Base-by-base conservation (phyloP, 2,329 filamentous ascomycete genomes). In the Beauveria brongniartii region DNA sequence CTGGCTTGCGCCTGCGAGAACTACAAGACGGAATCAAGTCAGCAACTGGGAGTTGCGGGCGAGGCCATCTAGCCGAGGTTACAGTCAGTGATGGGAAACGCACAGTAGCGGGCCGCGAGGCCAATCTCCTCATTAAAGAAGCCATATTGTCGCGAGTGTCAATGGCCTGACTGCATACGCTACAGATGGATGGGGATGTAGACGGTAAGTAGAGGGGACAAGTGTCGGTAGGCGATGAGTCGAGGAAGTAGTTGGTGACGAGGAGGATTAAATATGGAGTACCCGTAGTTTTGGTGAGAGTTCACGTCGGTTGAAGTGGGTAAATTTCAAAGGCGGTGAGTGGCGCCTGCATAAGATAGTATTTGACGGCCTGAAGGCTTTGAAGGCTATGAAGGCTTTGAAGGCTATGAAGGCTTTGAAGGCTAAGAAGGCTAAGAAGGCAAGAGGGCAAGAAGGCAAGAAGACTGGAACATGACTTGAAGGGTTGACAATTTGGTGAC, bases 111-210 rank as follows among this genome's bases (percentile, higher is more conserved):
- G 82, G 77, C 72, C 77, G 77, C 70, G 78, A 72, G 72, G 80
- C 77, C 71, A 86, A 74, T 74, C 82, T 82, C 75, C 83, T 82
- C 80, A 85, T 77, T 72, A 82, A 82, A 73, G 83, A 84, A 75
- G 84, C 82, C 78, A 82, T 86, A 64, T 75, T 68, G 70, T 67
- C 67, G 65, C 65, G 62, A 66, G 61, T 64, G 65, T 64, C 63
- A 66, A 66, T 69, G 65, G 67, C 67, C 66, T 70, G 67, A 65
- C 67, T 69, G 68, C 71, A 71, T 73, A 67, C 68, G 68, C 69
- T 61, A 56, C 24, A 28, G 53, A 44, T 14, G 26, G 59, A 61
- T 28, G 59, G 20, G 46, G 47, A 57, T 43, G 52, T 20, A 48
- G 43, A 43, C 37, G 59, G 52, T 44, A 55, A 30, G 10, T 30